A percentile compares a stretch with the other conserved stretches of the same genome.
Evolutionary conservation across 345 rosid species (phyloP).

Genomic region (Gossypium rotundifolium): DNA sequence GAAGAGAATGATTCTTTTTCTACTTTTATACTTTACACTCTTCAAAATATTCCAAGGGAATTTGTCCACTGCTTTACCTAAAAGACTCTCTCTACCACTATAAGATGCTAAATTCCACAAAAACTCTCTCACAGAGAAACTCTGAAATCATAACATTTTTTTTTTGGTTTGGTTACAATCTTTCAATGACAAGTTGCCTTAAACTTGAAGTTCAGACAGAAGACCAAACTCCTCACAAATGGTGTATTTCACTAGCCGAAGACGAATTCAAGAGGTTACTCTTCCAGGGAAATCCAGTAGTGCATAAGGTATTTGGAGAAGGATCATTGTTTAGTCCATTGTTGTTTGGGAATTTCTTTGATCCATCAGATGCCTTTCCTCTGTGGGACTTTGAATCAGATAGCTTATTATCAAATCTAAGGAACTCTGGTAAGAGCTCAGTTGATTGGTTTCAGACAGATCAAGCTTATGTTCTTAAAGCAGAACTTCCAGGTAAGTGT

Average conservation of each 20-base stretch:
- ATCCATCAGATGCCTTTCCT: conserved; percentile 93
- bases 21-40: conserved; percentile 33
- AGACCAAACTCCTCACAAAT: conserved; percentile 60
- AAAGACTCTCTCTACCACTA: conserved; percentile 12
- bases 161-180: background rate
- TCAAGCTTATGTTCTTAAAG: conserved; percentile 62
- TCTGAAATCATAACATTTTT: background rate
- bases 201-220: conserved; percentile 52
- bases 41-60: conserved; percentile 47
- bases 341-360: conserved; percentile 80
- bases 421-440: conserved; percentile 49
- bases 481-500: conserved; percentile 66
- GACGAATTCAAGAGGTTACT: conserved; percentile 52
- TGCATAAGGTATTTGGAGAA: conserved; percentile 64
- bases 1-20: conserved; percentile 39
- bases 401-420: conserved; percentile 44
- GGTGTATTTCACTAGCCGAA: conserved; percentile 60
- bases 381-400: conserved; percentile 85
- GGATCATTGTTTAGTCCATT: conserved; percentile 82
- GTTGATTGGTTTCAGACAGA: conserved; percentile 82
- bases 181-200: conserved; percentile 34
- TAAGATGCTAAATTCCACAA: conserved; percentile 18
- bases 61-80: conserved; percentile 31
- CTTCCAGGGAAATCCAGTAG: conserved; percentile 26
- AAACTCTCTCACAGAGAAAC: conserved; percentile 6